phyloP scores from a whole-genome alignment of 2,329 filamentous ascomycete species.

The Pseudogymnoascus sp. region DNA sequence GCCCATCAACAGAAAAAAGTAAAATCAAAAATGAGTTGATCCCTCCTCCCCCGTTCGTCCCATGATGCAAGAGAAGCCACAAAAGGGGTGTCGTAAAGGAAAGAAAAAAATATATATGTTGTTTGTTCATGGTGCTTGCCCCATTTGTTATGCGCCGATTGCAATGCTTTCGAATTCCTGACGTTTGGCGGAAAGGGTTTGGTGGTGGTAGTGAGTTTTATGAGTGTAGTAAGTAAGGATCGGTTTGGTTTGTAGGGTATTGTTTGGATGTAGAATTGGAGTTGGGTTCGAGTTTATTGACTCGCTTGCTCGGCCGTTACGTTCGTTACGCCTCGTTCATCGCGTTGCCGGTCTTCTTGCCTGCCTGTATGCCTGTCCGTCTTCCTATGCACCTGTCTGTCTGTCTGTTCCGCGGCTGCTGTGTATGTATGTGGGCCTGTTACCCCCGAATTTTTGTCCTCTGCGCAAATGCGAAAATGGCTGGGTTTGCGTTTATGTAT shows the following conservation, averaged over 20 bases:
- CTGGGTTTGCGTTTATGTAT: background rate
- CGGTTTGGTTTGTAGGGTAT: conserved; percentile 1
- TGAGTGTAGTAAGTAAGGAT: conserved; percentile 7
- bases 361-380: background rate
- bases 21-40: background rate
- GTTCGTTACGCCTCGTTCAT: conserved; percentile 2
- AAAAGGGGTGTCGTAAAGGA: background rate
- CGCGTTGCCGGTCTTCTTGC: background rate
- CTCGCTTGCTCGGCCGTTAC: background rate
- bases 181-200: background rate
- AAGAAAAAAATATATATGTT: background rate
- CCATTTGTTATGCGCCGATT: conserved; percentile 1
- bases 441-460: background rate
- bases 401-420: conserved; percentile 7
- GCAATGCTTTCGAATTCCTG: conserved; percentile 8
- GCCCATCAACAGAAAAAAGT: background rate
- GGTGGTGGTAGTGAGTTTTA: background rate
- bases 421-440: background rate
- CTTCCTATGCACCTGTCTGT: conserved; percentile 3
- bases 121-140: conserved; percentile 4
- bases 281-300: background rate
- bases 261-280: background rate
- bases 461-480: background rate
- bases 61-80: background rate
- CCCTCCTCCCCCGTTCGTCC: background rate